A percentile compares a stretch with the other conserved stretches of the same genome.
phyloP scores from a whole-genome alignment of 1,284 basidiomycete genomes.

The Ganoderma resinaceum region DNA sequence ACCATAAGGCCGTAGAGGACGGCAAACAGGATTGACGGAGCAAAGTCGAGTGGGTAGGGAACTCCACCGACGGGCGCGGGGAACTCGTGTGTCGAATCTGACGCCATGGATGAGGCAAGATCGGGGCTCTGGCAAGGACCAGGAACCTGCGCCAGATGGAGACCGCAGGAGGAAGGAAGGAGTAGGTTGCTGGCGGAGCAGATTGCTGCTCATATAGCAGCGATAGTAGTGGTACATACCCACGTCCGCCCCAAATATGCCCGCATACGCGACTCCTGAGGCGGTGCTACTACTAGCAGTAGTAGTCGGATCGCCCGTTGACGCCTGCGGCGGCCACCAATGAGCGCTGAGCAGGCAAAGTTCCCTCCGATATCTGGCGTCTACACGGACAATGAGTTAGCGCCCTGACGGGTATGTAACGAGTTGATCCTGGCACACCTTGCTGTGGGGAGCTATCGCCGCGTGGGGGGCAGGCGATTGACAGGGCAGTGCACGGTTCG shows the following conservation, averaged over 20 bases:
- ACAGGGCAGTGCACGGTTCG: not conserved
- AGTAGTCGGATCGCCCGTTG: not conserved
- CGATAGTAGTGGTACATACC: too few species aligned
- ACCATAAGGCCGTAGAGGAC: slow-evolving; percentile 27
- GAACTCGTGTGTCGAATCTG: slow-evolving; percentile 9
- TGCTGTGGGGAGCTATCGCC: too few species aligned
- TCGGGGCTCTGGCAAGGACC: too few species aligned
- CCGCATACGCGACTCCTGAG: not conserved
- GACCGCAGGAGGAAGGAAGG: too few species aligned
- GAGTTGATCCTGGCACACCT: too few species aligned
- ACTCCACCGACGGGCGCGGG: slow-evolving; percentile 17
- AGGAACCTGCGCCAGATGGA: not conserved
- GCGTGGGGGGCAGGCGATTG: too few species aligned
- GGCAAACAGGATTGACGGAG: slow-evolving; percentile 17
- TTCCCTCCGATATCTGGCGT: not conserved
- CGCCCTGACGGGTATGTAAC: not conserved
- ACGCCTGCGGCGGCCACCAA: not conserved
- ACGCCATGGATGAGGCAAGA: slow-evolving; percentile 6
- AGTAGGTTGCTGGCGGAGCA: not conserved
- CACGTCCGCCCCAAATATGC: not conserved
- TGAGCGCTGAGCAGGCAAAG: not conserved
- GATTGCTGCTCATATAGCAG: not conserved
- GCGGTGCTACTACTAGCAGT: too few species aligned
- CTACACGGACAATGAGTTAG: not conserved
- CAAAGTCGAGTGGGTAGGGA: slow-evolving; percentile 16